These are phyloP conservation scores for Nicotiana paniculata DNA, from an alignment of 257 asterid species.

Conservation along the genomic window DNA sequence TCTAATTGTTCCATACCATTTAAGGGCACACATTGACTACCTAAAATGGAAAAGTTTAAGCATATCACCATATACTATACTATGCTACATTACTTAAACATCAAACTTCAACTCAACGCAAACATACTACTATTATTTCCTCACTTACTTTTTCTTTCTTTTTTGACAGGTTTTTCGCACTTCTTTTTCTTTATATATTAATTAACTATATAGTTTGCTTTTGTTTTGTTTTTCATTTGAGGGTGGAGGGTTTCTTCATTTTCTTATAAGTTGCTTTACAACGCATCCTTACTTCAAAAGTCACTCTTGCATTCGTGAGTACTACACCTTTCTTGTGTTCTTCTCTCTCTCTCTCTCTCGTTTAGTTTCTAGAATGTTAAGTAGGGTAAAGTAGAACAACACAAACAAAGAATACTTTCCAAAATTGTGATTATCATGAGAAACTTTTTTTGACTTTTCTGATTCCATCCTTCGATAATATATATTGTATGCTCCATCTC, in stretches of 20 bases:
- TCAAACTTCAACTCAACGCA: not conserved
- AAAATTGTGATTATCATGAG: not conserved
- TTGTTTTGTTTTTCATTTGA: not conserved
- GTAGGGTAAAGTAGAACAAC: not conserved
- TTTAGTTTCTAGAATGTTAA: slow-evolving; percentile 7
- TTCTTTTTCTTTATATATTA: not conserved
- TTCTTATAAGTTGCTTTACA: slow-evolving; percentile 22
- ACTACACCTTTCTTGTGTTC: too few relatives aligned
- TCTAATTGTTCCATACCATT: slow-evolving; percentile 44
- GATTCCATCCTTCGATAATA: not conserved
- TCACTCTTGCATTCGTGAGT: slow-evolving; percentile 1
- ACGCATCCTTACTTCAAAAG: slow-evolving; percentile 32
- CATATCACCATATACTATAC: slow-evolving; percentile 11
- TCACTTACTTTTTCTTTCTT: not conserved
- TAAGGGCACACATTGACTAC: slow-evolving; percentile 48
- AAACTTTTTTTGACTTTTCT: not conserved
- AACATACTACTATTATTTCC: not conserved
- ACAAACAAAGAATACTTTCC: not conserved
- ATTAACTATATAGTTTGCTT: not conserved
- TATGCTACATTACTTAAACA: not conserved
- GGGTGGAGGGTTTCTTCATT: not conserved
- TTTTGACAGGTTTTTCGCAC: not conserved
- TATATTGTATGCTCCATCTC: not conserved
- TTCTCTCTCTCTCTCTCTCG: not conserved
- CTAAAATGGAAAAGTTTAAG: slow-evolving; percentile 44